Evolutionary conservation across 768 basidiomycete species (phyloP).

Genomic region (Mycena maculata): DNA sequence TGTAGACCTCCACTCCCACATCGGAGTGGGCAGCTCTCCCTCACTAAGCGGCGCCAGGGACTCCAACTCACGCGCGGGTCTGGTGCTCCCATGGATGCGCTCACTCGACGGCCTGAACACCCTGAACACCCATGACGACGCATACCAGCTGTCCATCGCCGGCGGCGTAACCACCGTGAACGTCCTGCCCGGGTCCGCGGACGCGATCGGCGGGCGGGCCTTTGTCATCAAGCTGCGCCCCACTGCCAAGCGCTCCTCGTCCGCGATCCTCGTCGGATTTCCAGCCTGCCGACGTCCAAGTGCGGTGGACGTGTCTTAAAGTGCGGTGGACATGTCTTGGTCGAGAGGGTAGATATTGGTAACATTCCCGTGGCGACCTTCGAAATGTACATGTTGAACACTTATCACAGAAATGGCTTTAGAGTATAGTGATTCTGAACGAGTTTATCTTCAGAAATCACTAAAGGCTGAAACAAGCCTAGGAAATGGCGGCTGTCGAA

Average conservation of each 20-base stretch:
- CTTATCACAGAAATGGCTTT: too few species aligned
- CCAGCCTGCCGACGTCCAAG: too few species aligned
- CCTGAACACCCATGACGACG: conserved; percentile 78
- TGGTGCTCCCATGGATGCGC: conserved; percentile 73
- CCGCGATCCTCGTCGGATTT: too few species aligned
- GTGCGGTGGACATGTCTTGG: too few species aligned
- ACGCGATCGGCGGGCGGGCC: conserved; percentile 80
- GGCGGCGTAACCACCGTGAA: conserved; percentile 83
- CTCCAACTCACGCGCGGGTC: conserved; percentile 63
- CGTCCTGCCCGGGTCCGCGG: conserved; percentile 77
- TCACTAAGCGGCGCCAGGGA: conserved; percentile 57
- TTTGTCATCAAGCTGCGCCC: conserved; percentile 81
- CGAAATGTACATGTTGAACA: too few species aligned
- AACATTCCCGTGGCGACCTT: too few species aligned
- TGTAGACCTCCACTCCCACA: conserved; percentile 76
- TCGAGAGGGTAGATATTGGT: too few species aligned
- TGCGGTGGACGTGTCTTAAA: too few species aligned
- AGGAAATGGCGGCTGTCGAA: too few species aligned
- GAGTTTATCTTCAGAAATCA: too few species aligned
- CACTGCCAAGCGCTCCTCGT: conserved; percentile 76
- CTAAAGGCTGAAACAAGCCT: too few species aligned
- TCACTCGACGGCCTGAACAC: conserved; percentile 66
- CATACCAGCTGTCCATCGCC: conserved; percentile 66
- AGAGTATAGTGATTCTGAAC: too few species aligned
- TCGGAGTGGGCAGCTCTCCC: conserved; percentile 62